phyloP scores from a whole-genome alignment of 257 asterid genomes.

The Salvia splendens region DNA sequence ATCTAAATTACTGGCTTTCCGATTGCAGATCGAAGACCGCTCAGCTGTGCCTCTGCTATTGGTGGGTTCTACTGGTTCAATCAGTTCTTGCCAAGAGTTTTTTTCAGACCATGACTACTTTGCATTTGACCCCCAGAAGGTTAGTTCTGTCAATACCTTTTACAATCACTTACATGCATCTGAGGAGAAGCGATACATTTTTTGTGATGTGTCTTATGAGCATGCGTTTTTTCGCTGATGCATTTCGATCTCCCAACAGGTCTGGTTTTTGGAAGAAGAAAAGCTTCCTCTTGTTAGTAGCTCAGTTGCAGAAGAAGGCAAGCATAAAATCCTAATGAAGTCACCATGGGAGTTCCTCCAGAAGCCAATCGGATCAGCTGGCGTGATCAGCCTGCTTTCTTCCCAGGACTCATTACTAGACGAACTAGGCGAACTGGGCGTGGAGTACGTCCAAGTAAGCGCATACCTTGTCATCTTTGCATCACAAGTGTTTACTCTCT shows the following conservation, averaged over 20 bases:
- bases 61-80: slow-evolving; percentile 55
- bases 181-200: background rate
- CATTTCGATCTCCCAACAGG: slow-evolving; percentile 42
- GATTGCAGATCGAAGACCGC: slow-evolving; percentile 62
- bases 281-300: slow-evolving; percentile 73
- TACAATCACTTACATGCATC: background rate
- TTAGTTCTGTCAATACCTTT: slow-evolving; percentile 29
- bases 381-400: slow-evolving; percentile 64
- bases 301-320: slow-evolving; percentile 49
- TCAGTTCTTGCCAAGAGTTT: slow-evolving; percentile 54
- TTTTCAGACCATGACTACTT: slow-evolving; percentile 63
- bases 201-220: background rate
- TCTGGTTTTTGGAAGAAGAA: slow-evolving; percentile 91
- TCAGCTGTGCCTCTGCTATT: slow-evolving; percentile 68
- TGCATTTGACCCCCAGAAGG: slow-evolving; percentile 83
- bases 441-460: slow-evolving; percentile 74
- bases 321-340: slow-evolving; percentile 81
- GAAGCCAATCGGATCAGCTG: slow-evolving; percentile 78
- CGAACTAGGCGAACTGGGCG: slow-evolving; percentile 58
- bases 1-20: slow-evolving; percentile 38
- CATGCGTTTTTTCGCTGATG: slow-evolving; percentile 7
- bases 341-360: slow-evolving; percentile 93
- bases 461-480: background rate
- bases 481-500: no score
- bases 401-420: slow-evolving; percentile 60